Base-by-base conservation (phyloP, 2,329 filamentous ascomycete genomes). In the Aspergillus tubingensis region DNA sequence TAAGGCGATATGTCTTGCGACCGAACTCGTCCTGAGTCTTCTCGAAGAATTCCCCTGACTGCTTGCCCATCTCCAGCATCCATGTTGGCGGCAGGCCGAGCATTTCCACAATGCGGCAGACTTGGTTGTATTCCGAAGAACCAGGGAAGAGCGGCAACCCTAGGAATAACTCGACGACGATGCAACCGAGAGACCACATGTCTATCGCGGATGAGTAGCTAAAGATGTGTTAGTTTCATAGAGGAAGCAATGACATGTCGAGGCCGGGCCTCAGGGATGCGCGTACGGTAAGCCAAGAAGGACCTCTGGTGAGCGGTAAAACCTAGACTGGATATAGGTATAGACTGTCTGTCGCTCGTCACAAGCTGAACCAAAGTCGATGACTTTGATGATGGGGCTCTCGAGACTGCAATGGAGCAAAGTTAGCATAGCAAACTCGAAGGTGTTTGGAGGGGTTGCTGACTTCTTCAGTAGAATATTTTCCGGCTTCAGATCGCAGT, bases 41-140 rank as follows among this genome's bases (percentile, higher is more conserved):
- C 77, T 99, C 94, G 71, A 96, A 99, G 75, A 99, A 99, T 70
- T 98, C 93, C 48, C 92, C 91, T 0, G 94, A 91, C 76, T 99
- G 95, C 78, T 99, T 99, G 69, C 95, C 95, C 85, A 96, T 96
- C 74, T 99, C 95, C 59, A 99, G 85, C 95, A 99, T 99, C 95
- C 95, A 99, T 65, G 92, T 96, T 39, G 92, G 94, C 1, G 95
- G 94, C 67, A 96, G 88, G 10, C 95, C 95, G 8, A 99, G 85
- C 95, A 99, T 99, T 79, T 99, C 95, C 21, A 95, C 93, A 65
- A 99, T 99, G 56, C 95, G 86, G 27, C 94, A 94, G 17, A 99
- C 93, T 76, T 99, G 95, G 70, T 99, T 99, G 78, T 99, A 99
- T 77, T 99, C 95, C 2, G 95, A 99, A 0, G 94, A 98, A 27